Percentiles rank a stretch among this genome's conserved stretches.
Evolutionary conservation across 2,329 filamentous ascomycete genomes (phyloP).

Genomic region (Pestalotiopsis sp.): DNA sequence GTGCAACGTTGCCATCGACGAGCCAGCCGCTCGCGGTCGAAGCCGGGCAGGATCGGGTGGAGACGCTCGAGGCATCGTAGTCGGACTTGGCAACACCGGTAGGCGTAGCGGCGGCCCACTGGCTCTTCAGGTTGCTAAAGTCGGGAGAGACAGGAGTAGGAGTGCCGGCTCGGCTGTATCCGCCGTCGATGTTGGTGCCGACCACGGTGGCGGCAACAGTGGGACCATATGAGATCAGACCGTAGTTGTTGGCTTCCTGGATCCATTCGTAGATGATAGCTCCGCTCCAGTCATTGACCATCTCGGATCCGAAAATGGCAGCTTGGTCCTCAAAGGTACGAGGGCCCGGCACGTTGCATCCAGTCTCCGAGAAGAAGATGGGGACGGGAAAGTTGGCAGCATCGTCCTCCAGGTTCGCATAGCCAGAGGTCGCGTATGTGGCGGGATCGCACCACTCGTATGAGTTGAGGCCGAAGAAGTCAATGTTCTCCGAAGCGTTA

Average conservation of each 20-base stretch:
- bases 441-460: conserved; percentile 77
- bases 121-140: conserved; percentile 74
- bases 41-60: conserved; percentile 69
- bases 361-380: conserved; percentile 88
- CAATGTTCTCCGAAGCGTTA: conserved; percentile 69
- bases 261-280: conserved; percentile 92
- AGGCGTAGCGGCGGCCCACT: conserved; percentile 75
- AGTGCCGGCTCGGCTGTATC: conserved; percentile 71
- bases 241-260: conserved; percentile 80
- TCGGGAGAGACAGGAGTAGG: conserved; percentile 76
- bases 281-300: conserved; percentile 73
- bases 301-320: conserved; percentile 74
- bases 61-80: conserved; percentile 65
- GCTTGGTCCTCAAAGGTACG: conserved; percentile 72
- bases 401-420: conserved; percentile 67
- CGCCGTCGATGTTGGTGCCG: conserved; percentile 61
- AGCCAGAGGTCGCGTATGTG: conserved; percentile 66
- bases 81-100: conserved; percentile 66
- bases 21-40: conserved; percentile 73
- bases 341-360: conserved; percentile 70
- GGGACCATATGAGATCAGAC: conserved; percentile 75
- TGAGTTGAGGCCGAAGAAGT: conserved; percentile 86
- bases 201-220: conserved; percentile 53
- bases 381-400: conserved; percentile 76
- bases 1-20: conserved; percentile 67